Percentiles rank a stretch among this genome's conserved stretches.
These are phyloP conservation scores for Pholiota molesta DNA, from an alignment of 768 basidiomycete species.

Conservation along the genomic window DNA sequence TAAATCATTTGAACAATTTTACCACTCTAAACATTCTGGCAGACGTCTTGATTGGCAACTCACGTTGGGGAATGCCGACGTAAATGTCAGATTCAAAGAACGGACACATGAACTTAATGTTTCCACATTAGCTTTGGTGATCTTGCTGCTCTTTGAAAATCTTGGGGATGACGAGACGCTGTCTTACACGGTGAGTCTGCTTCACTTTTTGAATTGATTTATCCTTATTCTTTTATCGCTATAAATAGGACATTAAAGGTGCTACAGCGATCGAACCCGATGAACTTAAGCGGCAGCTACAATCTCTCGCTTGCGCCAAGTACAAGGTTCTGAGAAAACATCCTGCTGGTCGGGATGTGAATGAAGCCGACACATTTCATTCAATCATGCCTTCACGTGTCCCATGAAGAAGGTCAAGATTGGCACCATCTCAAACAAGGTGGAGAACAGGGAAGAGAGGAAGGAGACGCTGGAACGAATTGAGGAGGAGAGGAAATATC, in stretches of 20 bases:
- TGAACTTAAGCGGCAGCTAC: slow-evolving; percentile 90
- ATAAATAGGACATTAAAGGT: slow-evolving; percentile 75
- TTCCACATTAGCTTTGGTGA: slow-evolving; percentile 84
- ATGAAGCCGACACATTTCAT: slow-evolving; percentile 77
- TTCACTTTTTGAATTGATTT: not conserved
- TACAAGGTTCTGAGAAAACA: slow-evolving; percentile 91
- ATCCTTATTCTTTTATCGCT: not conserved
- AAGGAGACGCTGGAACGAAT: slow-evolving; percentile 89
- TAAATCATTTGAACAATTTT: slow-evolving; percentile 87
- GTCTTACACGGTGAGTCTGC: slow-evolving; percentile 66
- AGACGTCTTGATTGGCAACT: slow-evolving; percentile 92
- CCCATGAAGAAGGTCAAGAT: slow-evolving; percentile 92
- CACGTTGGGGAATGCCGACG: slow-evolving; percentile 87
- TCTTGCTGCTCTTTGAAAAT: slow-evolving; percentile 86
- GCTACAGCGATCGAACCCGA: slow-evolving; percentile 72
- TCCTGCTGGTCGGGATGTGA: slow-evolving; percentile 85
- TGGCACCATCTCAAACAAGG: slow-evolving; percentile 82
- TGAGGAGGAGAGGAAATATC: slow-evolving; percentile 88
- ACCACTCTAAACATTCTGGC: slow-evolving; percentile 87
- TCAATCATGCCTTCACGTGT: slow-evolving; percentile 83
- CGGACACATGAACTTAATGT: slow-evolving; percentile 90
- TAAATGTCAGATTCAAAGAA: slow-evolving; percentile 78
- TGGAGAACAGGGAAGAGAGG: slow-evolving; percentile 85
- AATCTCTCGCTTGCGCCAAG: slow-evolving; percentile 95
- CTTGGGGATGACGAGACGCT: slow-evolving; percentile 68